phyloP scores from a whole-genome alignment of 192 early-diverging fungal genomes.

The Nowakowskiella sp. region DNA sequence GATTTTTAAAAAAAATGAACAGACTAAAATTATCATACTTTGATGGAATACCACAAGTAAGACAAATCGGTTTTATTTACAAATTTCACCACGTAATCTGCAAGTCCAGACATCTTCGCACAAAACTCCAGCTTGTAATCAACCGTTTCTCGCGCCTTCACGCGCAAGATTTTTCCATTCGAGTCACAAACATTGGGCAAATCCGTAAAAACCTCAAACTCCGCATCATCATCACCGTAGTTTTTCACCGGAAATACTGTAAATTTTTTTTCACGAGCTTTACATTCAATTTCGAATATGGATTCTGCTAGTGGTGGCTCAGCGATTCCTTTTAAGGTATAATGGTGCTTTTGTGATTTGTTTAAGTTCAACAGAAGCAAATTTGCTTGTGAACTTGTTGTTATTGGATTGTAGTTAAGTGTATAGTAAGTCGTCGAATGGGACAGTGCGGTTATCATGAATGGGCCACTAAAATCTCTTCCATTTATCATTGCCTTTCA shows the following conservation, averaged over 20 bases:
- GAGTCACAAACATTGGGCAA: constrained; percentile 22
- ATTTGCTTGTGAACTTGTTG: constrained; percentile 18
- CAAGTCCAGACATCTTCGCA: constrained; percentile 17
- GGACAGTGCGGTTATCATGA: constrained; percentile 24
- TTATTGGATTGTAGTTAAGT: constrained; percentile 28
- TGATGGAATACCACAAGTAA: constrained; percentile 38
- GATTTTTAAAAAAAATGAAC: no score
- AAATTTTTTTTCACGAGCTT: constrained; percentile 18
- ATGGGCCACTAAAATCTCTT: constrained; percentile 25
- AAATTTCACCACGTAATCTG: constrained; percentile 27
- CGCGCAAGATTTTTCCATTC: constrained; percentile 10
- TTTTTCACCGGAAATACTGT: constrained; percentile 14
- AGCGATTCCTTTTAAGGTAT: constrained; percentile 29
- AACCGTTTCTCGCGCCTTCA: constrained; percentile 17
- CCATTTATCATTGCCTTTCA: constrained; percentile 25
- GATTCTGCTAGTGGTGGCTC: constrained; percentile 39
- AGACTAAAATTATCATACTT: constrained; percentile 15
- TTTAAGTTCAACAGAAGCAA: constrained; percentile 34
- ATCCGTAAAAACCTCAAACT: constrained; percentile 40
- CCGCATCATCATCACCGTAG: constrained; percentile 20
- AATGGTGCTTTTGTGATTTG: constrained; percentile 41
- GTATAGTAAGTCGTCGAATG: constrained; percentile 20
- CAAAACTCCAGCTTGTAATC: constrained; percentile 20
- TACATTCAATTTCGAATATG: constrained; percentile 28
- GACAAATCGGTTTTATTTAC: constrained; percentile 31